Conservation (phyloP, 306 rosid species). For the Sicyos edulis region DNA sequence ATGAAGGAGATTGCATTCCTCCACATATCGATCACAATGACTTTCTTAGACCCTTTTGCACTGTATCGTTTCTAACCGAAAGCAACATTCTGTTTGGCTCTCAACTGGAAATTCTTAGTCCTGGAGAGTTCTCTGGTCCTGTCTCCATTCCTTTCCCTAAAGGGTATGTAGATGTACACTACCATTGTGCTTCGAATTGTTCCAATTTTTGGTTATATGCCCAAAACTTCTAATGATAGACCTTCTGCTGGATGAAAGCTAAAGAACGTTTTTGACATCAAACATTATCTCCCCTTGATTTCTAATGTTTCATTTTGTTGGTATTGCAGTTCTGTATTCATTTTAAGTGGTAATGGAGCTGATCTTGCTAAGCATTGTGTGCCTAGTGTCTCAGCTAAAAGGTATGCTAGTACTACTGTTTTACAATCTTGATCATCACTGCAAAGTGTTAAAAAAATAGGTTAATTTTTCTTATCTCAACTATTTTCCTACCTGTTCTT, state of each 20-base stretch:
- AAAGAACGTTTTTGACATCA: too few species aligned
- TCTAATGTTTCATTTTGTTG: background rate
- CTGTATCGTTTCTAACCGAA: conserved; percentile 39
- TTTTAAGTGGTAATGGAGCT: conserved; percentile 52
- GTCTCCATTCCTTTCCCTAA: conserved; percentile 32
- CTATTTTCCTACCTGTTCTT: background rate
- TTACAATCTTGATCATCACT: background rate
- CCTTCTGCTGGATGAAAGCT: background rate
- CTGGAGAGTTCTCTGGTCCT: conserved; percentile 48
- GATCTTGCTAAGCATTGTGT: conserved; percentile 51
- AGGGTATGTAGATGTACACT: conserved; percentile 34
- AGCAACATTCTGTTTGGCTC: conserved; percentile 45
- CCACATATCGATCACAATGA: conserved; percentile 63
- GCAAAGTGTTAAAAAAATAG: background rate
- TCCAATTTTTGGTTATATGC: background rate
- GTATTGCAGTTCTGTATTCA: conserved; percentile 42
- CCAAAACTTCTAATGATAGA: background rate
- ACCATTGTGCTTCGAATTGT: background rate
- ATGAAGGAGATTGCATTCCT: conserved; percentile 65
- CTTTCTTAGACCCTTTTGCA: conserved; percentile 47
- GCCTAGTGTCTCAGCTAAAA: conserved; percentile 43
- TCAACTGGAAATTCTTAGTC: conserved; percentile 21
- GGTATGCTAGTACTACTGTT: conserved; percentile 21
- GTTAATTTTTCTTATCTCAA: background rate
- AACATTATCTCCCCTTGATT: too few species aligned